Evolutionary conservation across 75 land plant species (phyloP), one percentile per base, ranked within the genome.

Genomic region (Pinus albicaulis): DNA sequence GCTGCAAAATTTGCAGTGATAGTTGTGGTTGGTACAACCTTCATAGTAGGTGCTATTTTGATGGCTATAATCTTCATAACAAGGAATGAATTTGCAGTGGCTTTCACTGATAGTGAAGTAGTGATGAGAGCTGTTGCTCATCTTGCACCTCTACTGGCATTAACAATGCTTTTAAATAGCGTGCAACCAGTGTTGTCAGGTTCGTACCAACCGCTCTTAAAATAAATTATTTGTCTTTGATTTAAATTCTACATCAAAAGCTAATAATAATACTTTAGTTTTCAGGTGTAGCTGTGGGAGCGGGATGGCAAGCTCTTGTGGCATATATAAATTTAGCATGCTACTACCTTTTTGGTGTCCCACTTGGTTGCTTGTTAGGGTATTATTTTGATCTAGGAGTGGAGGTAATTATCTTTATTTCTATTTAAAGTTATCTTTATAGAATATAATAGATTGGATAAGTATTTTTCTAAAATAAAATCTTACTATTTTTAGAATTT

Each of bases 151-250:
- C 41, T 80, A 15, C 81, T 82, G 1, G 82, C 82, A n/a, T 24
- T 76, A 0, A 59, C 78, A 4, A 74, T 83, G 25, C 53, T 82
- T 55, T 48, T 82, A 15, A 66, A 82, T 63, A 58, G 78, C 38
- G 25, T 82, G 48, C 82, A 79, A 74, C 77, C 60, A 1, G 63
- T 80, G 53, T 31, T 82, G 4, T 55, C 77, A 75, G 82, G 85
- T 75, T 3, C 23, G 57, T 10, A 48, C 10, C 8, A 0, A 48
- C 52, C 8, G 0, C 11, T 48, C 11, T 48, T 48, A 48, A 44
- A 48, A 48, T 48, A 48, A 2, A 48, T 8, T 10, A 0, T 48
- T 48, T 8, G 52, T 7, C 52, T 48, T 48, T 48, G 11, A 48
- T 48, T 11, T 10, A 44, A 48, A 8, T 4, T 36, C 11, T 48